phyloP scores from a whole-genome alignment of 305 asterid genomes.

The Ilex paraguariensis region DNA sequence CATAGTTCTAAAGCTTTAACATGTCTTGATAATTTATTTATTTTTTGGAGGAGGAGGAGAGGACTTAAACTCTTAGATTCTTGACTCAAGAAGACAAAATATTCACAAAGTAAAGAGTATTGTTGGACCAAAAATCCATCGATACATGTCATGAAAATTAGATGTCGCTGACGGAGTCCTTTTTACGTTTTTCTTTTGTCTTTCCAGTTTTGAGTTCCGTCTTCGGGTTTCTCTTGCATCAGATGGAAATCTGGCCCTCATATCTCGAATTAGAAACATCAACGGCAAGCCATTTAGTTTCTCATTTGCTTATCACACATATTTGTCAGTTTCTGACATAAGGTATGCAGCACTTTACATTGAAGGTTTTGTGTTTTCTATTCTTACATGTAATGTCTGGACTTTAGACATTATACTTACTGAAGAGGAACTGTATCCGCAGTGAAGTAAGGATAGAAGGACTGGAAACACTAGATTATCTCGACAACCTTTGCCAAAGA shows the following conservation, averaged over 20 bases:
- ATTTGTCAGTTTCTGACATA: slow-evolving; percentile 88
- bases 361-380: not conserved
- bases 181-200: not conserved
- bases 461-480: slow-evolving; percentile 86
- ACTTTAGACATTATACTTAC: not conserved
- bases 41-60: too few relatives aligned
- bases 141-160: too few relatives aligned
- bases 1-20: too few relatives aligned
- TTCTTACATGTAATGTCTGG: not conserved
- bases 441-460: slow-evolving; percentile 98
- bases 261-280: slow-evolving; percentile 82
- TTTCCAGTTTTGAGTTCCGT: slow-evolving; percentile 76
- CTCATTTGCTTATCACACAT: slow-evolving; percentile 85
- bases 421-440: slow-evolving; percentile 12
- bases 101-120: too few relatives aligned
- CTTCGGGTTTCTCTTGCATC: slow-evolving; percentile 72
- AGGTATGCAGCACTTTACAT: slow-evolving; percentile 35
- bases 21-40: too few relatives aligned
- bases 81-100: too few relatives aligned
- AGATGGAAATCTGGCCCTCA: slow-evolving; percentile 74
- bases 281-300: slow-evolving; percentile 87
- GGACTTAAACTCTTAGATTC: too few relatives aligned
- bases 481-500: slow-evolving; percentile 73
- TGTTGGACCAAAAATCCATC: too few relatives aligned
- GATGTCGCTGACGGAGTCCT: slow-evolving; percentile 3